These are phyloP conservation scores for Rhododendron simsii DNA, from an alignment of 148 eudicot species.

Conservation along the genomic window DNA sequence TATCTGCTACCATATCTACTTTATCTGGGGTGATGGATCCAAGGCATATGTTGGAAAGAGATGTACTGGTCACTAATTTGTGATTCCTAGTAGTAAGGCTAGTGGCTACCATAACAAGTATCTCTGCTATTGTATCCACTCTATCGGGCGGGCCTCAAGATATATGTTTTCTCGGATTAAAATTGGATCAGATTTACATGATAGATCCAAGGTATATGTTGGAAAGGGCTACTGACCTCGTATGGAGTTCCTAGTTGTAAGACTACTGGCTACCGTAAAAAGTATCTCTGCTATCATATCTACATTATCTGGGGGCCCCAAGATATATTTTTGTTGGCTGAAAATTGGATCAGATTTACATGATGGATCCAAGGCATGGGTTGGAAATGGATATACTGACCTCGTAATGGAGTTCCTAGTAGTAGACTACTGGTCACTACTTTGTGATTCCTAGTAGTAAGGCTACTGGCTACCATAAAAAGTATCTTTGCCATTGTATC, in stretches of 20 bases:
- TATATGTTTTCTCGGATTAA: neutral
- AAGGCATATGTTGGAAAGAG: neutral
- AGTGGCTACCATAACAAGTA: neutral
- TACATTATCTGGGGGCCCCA: neutral
- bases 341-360: neutral
- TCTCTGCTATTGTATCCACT: neutral
- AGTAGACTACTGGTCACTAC: neutral
- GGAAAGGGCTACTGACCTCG: neutral
- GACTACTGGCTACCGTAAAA: neutral
- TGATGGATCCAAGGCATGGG: neutral
- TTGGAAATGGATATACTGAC: neutral
- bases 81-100: neutral
- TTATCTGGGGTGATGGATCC: neutral
- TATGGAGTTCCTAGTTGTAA: constrained; percentile 1
- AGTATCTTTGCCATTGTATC: neutral
- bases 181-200: constrained; percentile 1
- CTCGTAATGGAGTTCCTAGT: neutral
- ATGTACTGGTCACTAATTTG: neutral
- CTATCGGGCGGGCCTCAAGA: neutral
- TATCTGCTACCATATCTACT: neutral
- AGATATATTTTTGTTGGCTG: neutral
- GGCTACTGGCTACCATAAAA: neutral
- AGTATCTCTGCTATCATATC: neutral
- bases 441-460: neutral
- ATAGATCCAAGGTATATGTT: neutral